phyloP scores from a whole-genome alignment of 2,329 filamentous ascomycete genomes.

The Chrysosphaeria jannelii region DNA sequence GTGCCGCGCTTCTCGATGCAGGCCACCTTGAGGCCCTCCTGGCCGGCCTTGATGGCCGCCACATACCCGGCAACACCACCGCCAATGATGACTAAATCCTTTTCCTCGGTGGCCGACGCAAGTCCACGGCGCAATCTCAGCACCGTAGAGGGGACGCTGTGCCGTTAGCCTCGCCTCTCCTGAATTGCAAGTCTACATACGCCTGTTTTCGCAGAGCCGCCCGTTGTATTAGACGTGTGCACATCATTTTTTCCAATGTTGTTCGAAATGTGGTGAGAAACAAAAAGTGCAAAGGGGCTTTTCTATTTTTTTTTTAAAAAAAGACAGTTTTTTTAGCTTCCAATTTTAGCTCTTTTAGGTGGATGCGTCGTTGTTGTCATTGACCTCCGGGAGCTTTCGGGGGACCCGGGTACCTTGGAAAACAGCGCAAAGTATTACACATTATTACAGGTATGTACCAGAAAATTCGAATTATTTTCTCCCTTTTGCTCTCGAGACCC shows the following conservation, averaged over 20 bases:
- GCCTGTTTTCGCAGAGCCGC: constrained; percentile 17
- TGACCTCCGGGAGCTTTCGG: too few species aligned
- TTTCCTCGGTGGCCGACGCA: constrained; percentile 43
- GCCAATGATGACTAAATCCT: constrained; percentile 91
- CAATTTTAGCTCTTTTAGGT: too few species aligned
- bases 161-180: neutral
- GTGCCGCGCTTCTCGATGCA: constrained; percentile 96
- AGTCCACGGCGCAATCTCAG: constrained; percentile 21
- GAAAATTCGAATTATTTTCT: too few species aligned
- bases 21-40: constrained; percentile 85
- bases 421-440: too few species aligned
- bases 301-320: too few species aligned
- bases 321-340: too few species aligned
- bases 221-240: constrained; percentile 28
- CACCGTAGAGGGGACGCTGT: constrained; percentile 18
- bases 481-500: too few species aligned
- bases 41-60: constrained; percentile 93
- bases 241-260: constrained; percentile 23
- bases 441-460: too few species aligned
- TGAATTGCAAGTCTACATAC: constrained; percentile 3
- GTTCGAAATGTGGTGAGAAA: too few species aligned
- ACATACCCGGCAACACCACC: constrained; percentile 97
- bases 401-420: too few species aligned
- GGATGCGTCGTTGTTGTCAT: too few species aligned
- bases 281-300: too few species aligned